Evolutionary conservation across 2,329 filamentous ascomycete genomes (phyloP).

Genomic region (Thelonectria olida): DNA sequence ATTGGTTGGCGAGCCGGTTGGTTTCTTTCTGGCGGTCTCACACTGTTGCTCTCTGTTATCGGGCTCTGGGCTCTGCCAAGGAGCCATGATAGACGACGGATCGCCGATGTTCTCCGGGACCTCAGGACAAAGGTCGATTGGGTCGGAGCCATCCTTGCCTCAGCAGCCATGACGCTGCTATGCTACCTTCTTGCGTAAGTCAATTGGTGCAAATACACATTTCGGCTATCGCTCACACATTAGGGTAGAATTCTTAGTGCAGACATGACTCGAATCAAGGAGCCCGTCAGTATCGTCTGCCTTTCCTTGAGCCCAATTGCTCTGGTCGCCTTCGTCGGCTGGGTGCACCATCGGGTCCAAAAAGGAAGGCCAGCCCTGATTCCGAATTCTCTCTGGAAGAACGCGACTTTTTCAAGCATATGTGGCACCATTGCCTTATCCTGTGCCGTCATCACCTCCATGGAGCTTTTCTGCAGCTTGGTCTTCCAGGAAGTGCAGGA

Average conservation of each 20-base stretch:
- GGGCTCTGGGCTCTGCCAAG: slow-evolving; percentile 49
- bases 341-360: slow-evolving; percentile 60
- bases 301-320: slow-evolving; percentile 53
- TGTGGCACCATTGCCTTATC: slow-evolving; percentile 61
- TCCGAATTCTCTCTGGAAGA: slow-evolving; percentile 70
- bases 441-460: slow-evolving; percentile 54
- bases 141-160: slow-evolving; percentile 59
- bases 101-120: slow-evolving; percentile 32
- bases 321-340: slow-evolving; percentile 60
- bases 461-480: slow-evolving; percentile 58
- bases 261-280: slow-evolving; percentile 51
- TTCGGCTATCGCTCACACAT: slow-evolving; percentile 2
- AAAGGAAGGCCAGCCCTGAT: slow-evolving; percentile 62
- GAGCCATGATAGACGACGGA: slow-evolving; percentile 33
- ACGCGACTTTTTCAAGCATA: slow-evolving; percentile 62
- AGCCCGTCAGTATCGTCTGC: slow-evolving; percentile 54
- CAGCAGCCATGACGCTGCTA: slow-evolving; percentile 56
- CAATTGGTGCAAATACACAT: neutral
- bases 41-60: slow-evolving; percentile 46
- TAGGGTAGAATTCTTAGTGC: slow-evolving; percentile 48
- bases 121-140: slow-evolving; percentile 59
- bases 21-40: slow-evolving; percentile 50
- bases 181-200: slow-evolving; percentile 65
- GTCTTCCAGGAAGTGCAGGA: slow-evolving; percentile 63
- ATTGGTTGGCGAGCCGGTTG: slow-evolving; percentile 59